A percentile compares a stretch with the other conserved stretches of the same genome.
Conservation (phyloP, 345 rosid genomes). For the Cardamine chenopodiifolia region DNA sequence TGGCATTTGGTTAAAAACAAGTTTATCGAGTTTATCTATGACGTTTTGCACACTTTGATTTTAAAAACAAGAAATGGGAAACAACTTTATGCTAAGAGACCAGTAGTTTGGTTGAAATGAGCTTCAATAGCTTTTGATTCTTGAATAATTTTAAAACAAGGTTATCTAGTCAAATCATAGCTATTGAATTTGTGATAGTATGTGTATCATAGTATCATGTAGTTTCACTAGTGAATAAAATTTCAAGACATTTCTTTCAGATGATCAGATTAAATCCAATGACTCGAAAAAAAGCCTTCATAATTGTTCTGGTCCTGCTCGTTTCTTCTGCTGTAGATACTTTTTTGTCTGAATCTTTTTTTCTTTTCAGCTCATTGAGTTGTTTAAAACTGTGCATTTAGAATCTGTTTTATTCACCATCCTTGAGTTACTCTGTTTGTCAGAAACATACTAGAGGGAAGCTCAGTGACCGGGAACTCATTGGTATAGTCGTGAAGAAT, state of each 20-base stretch:
- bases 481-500: slow-evolving; percentile 62
- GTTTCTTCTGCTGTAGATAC: too few relatives aligned
- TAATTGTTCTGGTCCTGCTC: slow-evolving; percentile 5
- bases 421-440: not conserved
- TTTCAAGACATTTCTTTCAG: not conserved
- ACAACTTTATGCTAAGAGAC: not conserved
- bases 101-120: slow-evolving; percentile 5
- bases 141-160: not conserved
- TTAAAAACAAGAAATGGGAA: not conserved
- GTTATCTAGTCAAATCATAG: not conserved
- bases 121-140: slow-evolving; percentile 8
- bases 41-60: slow-evolving; percentile 7
- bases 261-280: not conserved
- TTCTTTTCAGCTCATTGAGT: too few relatives aligned
- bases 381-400: not conserved
- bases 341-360: too few relatives aligned
- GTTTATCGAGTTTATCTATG: too few relatives aligned
- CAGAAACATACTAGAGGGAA: slow-evolving; percentile 71
- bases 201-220: slow-evolving; percentile 1
- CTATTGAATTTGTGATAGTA: not conserved
- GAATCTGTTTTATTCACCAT: slow-evolving; percentile 11
- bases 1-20: too few relatives aligned
- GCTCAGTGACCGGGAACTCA: slow-evolving; percentile 57
- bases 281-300: not conserved
- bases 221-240: slow-evolving; percentile 1